Evolutionary conservation across 306 rosid genomes (phyloP), one percentile per base, ranked within the genome.

Genomic region (Canavalia gladiata): DNA sequence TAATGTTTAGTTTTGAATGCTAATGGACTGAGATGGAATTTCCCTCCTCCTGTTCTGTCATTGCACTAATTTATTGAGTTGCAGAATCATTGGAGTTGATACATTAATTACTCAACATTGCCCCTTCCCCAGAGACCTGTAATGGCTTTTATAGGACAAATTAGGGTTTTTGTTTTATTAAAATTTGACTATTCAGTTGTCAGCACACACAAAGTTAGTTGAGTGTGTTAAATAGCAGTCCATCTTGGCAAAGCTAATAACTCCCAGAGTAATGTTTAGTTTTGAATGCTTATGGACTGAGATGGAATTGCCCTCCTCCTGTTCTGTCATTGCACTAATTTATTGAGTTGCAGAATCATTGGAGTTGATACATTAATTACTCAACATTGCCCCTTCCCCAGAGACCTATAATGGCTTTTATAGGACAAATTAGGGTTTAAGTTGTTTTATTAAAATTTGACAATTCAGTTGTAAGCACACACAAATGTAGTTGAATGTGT

Each of bases 171-270:
- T n/a, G n/a, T n/a, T n/a, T n/a, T n/a, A n/a, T n/a, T n/a, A n/a
- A n/a, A n/a, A n/a, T n/a, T n/a, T n/a, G n/a, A n/a, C n/a, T n/a
- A n/a, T n/a, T n/a, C n/a, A n/a, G n/a, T n/a, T n/a, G n/a, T n/a
- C n/a, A n/a, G n/a, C n/a, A n/a, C n/a, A n/a, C n/a, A n/a, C n/a
- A n/a, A n/a, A n/a, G n/a, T n/a, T n/a, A n/a, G n/a, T n/a, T n/a
- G n/a, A n/a, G n/a, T n/a, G n/a, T n/a, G n/a, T n/a, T n/a, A n/a
- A 10, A 2, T 8, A 0, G 52, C 3, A 80, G 95, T 92, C 94
- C 92, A 89, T 92, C 94, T 89, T 92, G 90, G 92, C 90, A 83
- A 86, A 86, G 91, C 90, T 89, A 86, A n/a, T 75, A 87, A 72
- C 78, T 84, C 68, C 18, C 18, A 11, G 69, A 63, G 85, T 79